phyloP scores from a whole-genome alignment of 2,329 filamentous ascomycete species.

The Colletotrichum brevisporum region DNA sequence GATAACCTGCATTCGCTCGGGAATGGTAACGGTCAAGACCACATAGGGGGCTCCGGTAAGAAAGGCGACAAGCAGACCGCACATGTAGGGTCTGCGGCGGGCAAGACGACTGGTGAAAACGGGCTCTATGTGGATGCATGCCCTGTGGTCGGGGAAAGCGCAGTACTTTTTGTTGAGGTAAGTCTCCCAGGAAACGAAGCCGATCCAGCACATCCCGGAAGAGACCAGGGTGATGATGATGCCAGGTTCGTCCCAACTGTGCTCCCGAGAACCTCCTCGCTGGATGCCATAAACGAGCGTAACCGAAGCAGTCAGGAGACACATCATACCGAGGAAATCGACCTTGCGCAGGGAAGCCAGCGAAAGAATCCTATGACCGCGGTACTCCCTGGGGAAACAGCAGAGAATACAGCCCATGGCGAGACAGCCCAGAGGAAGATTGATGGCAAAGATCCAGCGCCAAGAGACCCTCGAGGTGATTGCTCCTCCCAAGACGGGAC shows the following conservation, averaged over 20 bases:
- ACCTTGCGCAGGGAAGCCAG: conserved; percentile 61
- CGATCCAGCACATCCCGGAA: conserved; percentile 61
- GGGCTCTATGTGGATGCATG: conserved; percentile 58
- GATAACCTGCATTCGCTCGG: conserved; percentile 73
- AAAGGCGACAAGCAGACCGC: conserved; percentile 66
- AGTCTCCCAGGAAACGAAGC: conserved; percentile 66
- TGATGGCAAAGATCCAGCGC: conserved; percentile 74
- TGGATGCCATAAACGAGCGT: conserved; percentile 70
- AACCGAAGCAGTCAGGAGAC: conserved; percentile 66
- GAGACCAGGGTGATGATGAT: conserved; percentile 65
- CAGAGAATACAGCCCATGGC: conserved; percentile 63
- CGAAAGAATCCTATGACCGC: conserved; percentile 53
- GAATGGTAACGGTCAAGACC: conserved; percentile 69
- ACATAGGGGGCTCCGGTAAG: conserved; percentile 72
- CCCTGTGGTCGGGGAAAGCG: conserved; percentile 14
- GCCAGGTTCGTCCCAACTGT: conserved; percentile 65
- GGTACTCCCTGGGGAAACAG: conserved; percentile 57
- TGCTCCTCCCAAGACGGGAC: conserved; percentile 69
- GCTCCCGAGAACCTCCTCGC: conserved; percentile 67
- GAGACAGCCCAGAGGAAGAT: conserved; percentile 66
- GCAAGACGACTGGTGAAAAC: conserved; percentile 68
- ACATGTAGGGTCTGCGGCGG: conserved; percentile 63
- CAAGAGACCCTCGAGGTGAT: conserved; percentile 68
- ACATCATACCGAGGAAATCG: conserved; percentile 66
- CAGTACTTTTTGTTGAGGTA: conserved; percentile 45